Evolutionary conservation across 108 stramenopile species (phyloP).

Genomic region (Discostella pseudostelligera): DNA sequence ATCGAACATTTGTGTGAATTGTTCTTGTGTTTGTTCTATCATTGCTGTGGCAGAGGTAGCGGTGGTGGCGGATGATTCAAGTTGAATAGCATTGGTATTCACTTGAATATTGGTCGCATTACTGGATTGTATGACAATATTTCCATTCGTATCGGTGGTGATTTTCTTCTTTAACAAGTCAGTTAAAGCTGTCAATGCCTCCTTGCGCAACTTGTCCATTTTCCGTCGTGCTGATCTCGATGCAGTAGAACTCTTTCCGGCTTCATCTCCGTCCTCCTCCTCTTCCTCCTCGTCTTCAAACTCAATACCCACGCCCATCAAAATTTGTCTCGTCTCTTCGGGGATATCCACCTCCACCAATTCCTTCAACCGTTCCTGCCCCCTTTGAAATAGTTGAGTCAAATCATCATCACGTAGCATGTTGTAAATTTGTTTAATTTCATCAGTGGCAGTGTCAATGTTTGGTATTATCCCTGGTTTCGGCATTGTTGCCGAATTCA

Average conservation of each 20-base stretch:
- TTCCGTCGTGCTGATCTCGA: constrained; percentile 18
- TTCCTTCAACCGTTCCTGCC: constrained; percentile 62
- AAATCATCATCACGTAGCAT: constrained; percentile 86
- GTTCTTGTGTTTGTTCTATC: constrained; percentile 31
- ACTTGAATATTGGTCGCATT: too few species aligned
- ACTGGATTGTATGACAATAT: constrained; percentile 22
- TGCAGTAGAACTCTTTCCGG: constrained; percentile 4
- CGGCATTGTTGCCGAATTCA: too few species aligned
- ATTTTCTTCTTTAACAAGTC: constrained; percentile 31
- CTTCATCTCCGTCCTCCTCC: constrained; percentile 17
- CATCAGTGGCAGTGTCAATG: constrained; percentile 16
- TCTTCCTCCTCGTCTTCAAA: constrained; percentile 33
- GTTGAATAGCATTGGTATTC: constrained; percentile 1
- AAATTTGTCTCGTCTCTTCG: constrained; percentile 50
- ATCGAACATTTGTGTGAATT: constrained; percentile 76
- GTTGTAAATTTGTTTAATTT: constrained; percentile 62
- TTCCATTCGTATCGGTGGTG: constrained; percentile 9
- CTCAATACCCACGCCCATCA: constrained; percentile 64
- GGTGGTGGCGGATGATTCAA: constrained; percentile 18
- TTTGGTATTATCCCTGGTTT: background rate
- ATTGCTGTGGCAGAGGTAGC: constrained; percentile 6
- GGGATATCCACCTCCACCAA: constrained; percentile 68
- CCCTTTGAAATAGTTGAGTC: constrained; percentile 63
- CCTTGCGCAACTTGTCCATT: constrained; percentile 58
- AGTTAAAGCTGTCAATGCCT: constrained; percentile 53